Conservation (phyloP, 441 rosid species). For the Viola pubescens region DNA sequence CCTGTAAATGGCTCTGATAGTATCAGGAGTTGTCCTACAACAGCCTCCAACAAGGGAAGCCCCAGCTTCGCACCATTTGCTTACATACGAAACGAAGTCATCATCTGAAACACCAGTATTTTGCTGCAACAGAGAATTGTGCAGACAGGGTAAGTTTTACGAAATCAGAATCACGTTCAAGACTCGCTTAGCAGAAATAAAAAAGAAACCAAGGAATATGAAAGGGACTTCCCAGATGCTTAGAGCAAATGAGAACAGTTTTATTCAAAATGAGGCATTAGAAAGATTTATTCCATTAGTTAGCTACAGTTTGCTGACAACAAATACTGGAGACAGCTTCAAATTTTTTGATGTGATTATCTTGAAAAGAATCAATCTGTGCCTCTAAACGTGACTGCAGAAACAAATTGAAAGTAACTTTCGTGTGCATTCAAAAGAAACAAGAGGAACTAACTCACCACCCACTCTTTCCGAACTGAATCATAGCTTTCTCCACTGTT, state of each 20-base stretch:
- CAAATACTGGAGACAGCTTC: neutral
- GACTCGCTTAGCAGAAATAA: neutral
- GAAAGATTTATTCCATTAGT: too few relatives aligned
- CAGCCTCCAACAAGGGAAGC: constrained; percentile 81
- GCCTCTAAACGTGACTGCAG: neutral
- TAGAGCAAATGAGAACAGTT: too few relatives aligned
- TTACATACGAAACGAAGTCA: constrained; percentile 63
- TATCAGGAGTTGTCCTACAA: constrained; percentile 77
- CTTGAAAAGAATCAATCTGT: neutral
- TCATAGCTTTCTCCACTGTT: constrained; percentile 85
- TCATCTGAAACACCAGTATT: constrained; percentile 70
- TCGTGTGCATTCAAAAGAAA: neutral
- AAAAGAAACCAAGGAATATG: neutral
- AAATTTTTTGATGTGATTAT: neutral
- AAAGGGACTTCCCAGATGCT: neutral
- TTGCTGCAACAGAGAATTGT: constrained; percentile 36
- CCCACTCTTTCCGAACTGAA: constrained; percentile 65
- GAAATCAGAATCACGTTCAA: neutral
- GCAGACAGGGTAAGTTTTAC: neutral
- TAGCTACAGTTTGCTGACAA: neutral
- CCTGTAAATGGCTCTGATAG: constrained; percentile 54
- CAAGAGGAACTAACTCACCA: constrained; percentile 39
- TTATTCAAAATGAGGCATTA: too few relatives aligned
- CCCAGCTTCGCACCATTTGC: constrained; percentile 64
- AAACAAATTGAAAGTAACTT: neutral